Evolutionary conservation across 768 basidiomycete genomes (phyloP).

Genomic region (Cystobasidium tubakii): DNA sequence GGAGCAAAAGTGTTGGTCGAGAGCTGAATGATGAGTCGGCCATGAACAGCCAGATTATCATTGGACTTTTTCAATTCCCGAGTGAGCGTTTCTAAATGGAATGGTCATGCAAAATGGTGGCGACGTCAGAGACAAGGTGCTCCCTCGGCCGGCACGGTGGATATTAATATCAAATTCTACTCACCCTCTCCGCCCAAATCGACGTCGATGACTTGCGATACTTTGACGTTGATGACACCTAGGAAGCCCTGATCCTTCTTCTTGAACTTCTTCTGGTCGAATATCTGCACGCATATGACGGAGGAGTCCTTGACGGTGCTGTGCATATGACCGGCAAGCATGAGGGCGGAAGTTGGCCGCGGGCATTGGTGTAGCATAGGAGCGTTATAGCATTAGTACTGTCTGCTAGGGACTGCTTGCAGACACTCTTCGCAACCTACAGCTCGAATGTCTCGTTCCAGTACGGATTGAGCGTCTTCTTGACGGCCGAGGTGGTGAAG

Average conservation of each 20-base stretch:
- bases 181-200: conserved; percentile 87
- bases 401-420: background rate
- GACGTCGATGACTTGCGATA: conserved; percentile 82
- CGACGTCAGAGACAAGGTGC: conserved; percentile 9
- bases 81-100: conserved; percentile 80
- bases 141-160: background rate
- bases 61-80: conserved; percentile 97
- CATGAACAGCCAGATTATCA: conserved; percentile 94
- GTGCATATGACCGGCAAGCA: conserved; percentile 16
- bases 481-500: conserved; percentile 91
- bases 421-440: conserved; percentile 54
- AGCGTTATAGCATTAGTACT: background rate
- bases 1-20: conserved; percentile 83
- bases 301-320: conserved; percentile 97
- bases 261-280: conserved; percentile 99
- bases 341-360: background rate
- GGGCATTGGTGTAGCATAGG: no score
- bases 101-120: background rate
- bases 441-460: conserved; percentile 99
- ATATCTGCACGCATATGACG: conserved; percentile 94
- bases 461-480: conserved; percentile 88
- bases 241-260: conserved; percentile 95
- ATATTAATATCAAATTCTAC: conserved; percentile 43
- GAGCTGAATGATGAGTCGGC: conserved; percentile 92
- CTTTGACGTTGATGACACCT: conserved; percentile 91